Conservation (phyloP, 2,329 filamentous ascomycete genomes). For the Geosmithia flava region DNA sequence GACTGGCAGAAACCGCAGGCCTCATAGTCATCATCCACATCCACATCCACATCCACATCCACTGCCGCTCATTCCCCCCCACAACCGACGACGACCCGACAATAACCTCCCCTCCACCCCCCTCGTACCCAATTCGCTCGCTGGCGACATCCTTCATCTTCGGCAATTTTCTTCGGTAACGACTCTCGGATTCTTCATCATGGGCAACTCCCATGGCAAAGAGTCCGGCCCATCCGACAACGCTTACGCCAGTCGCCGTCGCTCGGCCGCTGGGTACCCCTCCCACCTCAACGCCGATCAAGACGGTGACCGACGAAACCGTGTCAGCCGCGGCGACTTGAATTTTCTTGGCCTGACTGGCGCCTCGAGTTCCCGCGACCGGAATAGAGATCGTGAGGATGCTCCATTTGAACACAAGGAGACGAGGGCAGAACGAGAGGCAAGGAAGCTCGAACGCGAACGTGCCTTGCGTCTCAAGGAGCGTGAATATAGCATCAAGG, state of each 20-base stretch:
- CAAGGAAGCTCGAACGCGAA: conserved; percentile 73
- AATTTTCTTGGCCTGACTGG: conserved; percentile 30
- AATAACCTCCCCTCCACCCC: not conserved
- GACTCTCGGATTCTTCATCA: not conserved
- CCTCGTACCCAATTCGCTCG: not conserved
- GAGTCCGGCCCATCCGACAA: conserved; percentile 3
- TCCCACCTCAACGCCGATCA: not conserved
- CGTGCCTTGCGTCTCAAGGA: conserved; percentile 65
- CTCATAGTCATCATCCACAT: not conserved
- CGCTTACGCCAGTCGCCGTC: conserved; percentile 1
- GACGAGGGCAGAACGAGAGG: conserved; percentile 84
- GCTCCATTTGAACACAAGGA: conserved; percentile 56
- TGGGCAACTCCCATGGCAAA: conserved; percentile 2
- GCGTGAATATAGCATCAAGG: conserved; percentile 76
- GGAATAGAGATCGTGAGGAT: conserved; percentile 23
- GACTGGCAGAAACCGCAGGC: not conserved
- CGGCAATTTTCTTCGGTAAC: not conserved
- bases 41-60: too few species aligned
- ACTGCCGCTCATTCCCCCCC: too few species aligned
- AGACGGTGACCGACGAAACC: conserved; percentile 4
- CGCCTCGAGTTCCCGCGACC: conserved; percentile 21
- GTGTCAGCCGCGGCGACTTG: conserved; percentile 31
- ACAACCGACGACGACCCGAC: not conserved
- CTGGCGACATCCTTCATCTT: not conserved
- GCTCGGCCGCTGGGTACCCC: conserved; percentile 1